Base-by-base conservation (phyloP, 805 yeast species). In the Metschnikowia orientalis region DNA sequence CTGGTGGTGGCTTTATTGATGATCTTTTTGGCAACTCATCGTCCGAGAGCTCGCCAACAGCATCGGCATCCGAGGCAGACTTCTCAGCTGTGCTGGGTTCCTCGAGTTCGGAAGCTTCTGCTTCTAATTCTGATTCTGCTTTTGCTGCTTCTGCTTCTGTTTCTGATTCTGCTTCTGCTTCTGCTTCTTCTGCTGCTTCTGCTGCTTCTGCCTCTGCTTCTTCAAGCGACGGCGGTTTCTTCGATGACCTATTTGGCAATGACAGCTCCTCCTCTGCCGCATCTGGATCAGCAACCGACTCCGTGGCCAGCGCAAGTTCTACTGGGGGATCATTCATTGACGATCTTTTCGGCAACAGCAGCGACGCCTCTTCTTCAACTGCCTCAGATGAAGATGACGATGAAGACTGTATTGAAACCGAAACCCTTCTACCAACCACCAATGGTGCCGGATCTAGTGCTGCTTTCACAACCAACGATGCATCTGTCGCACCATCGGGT, bases 331-430 rank as follows among this genome's bases (percentile, higher is more conserved):
- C 23, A n/a, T 19, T 18, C n/a, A 20, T 19, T 15, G 15, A 28
- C 15, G 10, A 20, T 14, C 20, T 28, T n/a, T 13, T 19, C 20
- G 25, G 18, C 14, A 14, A 12, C 8, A 13, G 6, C 14, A 20
- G 25, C 15, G 20, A 8, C 20, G 25, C 24, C 19, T 15, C 25
- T n/a, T 15, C 25, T 21, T 9, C 18, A 4, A 11, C 22, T 18
- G 22, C 15, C 10, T 16, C 29, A 8, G 23, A 23, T 2, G 36
- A 32, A 11, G 34, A 17, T 8, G 41, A 31, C 15, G 41, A 34
- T 13, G 35, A 30, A 11, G 36, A 34, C 19, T 38, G 41, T 28
- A 24, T 38, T 21, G 41, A 38, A 14, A 27, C 41, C 14, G 41
- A 38, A 10, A 34, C 38, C 18, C 18, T 12, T 18, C 19, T 34